A percentile compares a stretch with the other conserved stretches of the same genome.
These are phyloP conservation scores for Trichoderma aggressivum DNA, from an alignment of 2,329 filamentous ascomycete genomes.

Conservation along the genomic window DNA sequence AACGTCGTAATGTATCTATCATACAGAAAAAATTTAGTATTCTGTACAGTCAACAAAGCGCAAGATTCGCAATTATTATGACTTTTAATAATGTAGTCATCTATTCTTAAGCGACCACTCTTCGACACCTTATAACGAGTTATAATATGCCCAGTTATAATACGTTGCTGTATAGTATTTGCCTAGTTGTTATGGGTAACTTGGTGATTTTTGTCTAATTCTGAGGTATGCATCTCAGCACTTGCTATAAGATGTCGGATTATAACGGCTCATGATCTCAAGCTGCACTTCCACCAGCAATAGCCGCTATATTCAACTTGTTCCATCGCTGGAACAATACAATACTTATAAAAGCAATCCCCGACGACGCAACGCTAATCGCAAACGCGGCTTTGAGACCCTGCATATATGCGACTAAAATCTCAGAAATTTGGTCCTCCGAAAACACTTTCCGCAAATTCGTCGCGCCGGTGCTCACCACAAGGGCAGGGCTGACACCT, in stretches of 20 bases:
- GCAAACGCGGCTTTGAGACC: not conserved
- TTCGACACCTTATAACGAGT: no score
- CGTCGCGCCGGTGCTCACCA: not conserved
- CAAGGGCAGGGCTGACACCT: not conserved
- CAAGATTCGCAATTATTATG: not conserved
- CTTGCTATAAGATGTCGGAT: not conserved
- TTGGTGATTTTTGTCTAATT: no score
- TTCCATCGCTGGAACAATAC: not conserved
- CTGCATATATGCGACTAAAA: not conserved
- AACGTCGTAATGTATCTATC: no score
- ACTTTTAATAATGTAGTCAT: not conserved
- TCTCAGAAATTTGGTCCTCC: not conserved
- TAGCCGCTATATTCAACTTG: not conserved
- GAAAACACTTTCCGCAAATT: not conserved
- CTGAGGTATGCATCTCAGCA: no score
- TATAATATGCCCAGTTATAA: no score
- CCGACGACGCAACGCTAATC: not conserved
- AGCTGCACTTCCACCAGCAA: not conserved
- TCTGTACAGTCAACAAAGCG: no score
- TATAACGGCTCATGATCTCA: not conserved
- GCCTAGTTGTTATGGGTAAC: no score
- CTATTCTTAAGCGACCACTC: no score
- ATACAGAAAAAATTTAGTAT: no score
- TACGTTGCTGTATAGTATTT: not conserved
- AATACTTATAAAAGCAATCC: not conserved